phyloP scores from a whole-genome alignment of 2,329 filamentous ascomycete genomes.

The Lachnellula arida region DNA sequence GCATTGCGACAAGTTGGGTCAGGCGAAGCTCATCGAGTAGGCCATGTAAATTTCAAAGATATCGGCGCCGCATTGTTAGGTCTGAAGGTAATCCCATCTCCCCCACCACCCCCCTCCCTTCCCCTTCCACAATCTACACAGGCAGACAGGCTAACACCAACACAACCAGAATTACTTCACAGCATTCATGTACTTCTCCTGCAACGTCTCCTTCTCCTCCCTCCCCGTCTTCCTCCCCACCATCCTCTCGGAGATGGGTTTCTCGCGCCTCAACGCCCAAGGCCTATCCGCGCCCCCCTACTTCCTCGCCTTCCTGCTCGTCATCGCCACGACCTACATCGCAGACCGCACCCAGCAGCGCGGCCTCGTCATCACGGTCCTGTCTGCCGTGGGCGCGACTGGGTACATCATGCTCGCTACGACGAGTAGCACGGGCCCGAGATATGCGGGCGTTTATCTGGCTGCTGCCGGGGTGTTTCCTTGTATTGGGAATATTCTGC shows the following conservation, averaged over 20 bases:
- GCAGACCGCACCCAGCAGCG: constrained; percentile 64
- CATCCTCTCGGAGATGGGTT: constrained; percentile 63
- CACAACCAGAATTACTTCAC: constrained; percentile 21
- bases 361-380: constrained; percentile 51
- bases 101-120: not conserved
- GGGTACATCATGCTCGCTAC: constrained; percentile 64
- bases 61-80: constrained; percentile 43
- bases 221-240: constrained; percentile 61
- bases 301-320: constrained; percentile 60
- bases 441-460: constrained; percentile 46
- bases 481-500: constrained; percentile 64
- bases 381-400: constrained; percentile 52
- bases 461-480: constrained; percentile 62
- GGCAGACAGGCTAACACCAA: not conserved
- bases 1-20: constrained; percentile 49
- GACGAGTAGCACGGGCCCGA: constrained; percentile 39
- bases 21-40: constrained; percentile 44
- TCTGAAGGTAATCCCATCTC: constrained; percentile 33
- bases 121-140: no score
- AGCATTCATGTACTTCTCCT: constrained; percentile 52
- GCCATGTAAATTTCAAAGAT: constrained; percentile 42
- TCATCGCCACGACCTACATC: constrained; percentile 55
- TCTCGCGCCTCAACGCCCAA: constrained; percentile 61
- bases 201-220: constrained; percentile 61
- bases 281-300: constrained; percentile 69